phyloP scores from a whole-genome alignment of 2,329 filamentous ascomycete species.

The Aureobasidium sp. region DNA sequence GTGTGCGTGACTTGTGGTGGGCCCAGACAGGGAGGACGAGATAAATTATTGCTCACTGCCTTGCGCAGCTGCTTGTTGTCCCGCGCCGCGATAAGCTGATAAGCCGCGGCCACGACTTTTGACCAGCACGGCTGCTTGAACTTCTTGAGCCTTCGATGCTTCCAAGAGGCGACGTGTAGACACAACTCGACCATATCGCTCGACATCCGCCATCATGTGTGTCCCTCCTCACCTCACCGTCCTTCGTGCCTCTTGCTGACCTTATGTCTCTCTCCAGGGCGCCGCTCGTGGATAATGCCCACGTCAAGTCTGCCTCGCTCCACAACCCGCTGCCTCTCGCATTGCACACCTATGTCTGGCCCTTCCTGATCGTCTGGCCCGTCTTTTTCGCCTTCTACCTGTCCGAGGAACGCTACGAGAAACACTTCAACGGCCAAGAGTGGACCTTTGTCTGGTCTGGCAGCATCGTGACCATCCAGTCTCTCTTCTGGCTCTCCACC shows the following conservation, averaged over 20 bases:
- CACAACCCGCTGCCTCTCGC: conserved; percentile 77
- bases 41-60: conserved; percentile 1
- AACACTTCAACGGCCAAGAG: conserved; percentile 86
- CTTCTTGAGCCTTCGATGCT: conserved; percentile 3
- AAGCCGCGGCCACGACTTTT: background rate
- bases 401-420: conserved; percentile 74
- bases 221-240: background rate
- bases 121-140: background rate
- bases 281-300: conserved; percentile 81
- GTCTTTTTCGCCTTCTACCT: conserved; percentile 85
- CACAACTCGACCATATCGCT: background rate
- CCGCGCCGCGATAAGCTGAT: conserved; percentile 4
- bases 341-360: conserved; percentile 86
- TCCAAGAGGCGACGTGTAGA: conserved; percentile 10
- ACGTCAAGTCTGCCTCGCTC: conserved; percentile 82
- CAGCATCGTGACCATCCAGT: conserved; percentile 79
- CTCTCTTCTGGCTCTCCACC: conserved; percentile 87
- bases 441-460: conserved; percentile 97
- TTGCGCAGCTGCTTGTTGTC: background rate
- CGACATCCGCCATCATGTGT: conserved; percentile 16
- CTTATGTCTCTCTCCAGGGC: conserved; percentile 35
- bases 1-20: background rate
- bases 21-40: background rate
- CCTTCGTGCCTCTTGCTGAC: background rate
- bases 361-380: conserved; percentile 87